Conservation (phyloP, 2,329 filamentous ascomycete species). For the Tolypocladium tundrense region DNA sequence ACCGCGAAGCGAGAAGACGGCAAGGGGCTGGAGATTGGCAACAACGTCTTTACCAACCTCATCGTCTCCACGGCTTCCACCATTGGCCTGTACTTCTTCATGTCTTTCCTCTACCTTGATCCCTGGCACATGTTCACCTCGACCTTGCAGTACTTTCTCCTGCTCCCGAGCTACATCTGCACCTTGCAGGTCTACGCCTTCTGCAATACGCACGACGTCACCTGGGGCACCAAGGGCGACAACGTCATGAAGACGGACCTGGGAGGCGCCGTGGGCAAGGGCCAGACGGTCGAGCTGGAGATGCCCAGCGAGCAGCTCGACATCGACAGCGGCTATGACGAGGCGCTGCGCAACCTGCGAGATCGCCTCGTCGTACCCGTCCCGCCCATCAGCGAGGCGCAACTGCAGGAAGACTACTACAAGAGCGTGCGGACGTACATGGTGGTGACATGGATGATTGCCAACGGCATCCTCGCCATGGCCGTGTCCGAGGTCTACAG, state of each 20-base stretch:
- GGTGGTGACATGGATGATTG: slow-evolving; percentile 88
- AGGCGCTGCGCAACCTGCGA: slow-evolving; percentile 88
- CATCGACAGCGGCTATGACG: slow-evolving; percentile 95
- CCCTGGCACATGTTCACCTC: slow-evolving; percentile 99
- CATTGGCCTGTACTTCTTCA: slow-evolving; percentile 87
- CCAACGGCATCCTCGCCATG: slow-evolving; percentile 91
- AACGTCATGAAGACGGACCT: slow-evolving; percentile 91
- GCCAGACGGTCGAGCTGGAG: slow-evolving; percentile 80
- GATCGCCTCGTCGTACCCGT: slow-evolving; percentile 77
- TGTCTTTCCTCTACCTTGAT: slow-evolving; percentile 93
- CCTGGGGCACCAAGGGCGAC: slow-evolving; percentile 98
- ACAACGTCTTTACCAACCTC: slow-evolving; percentile 90
- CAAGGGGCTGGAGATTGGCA: slow-evolving; percentile 50
- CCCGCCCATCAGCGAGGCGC: slow-evolving; percentile 54
- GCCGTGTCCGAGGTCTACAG: slow-evolving; percentile 79
- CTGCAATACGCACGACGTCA: slow-evolving; percentile 98
- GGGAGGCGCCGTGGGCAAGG: slow-evolving; percentile 70
- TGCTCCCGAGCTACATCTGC: slow-evolving; percentile 90
- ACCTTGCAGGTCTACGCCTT: slow-evolving; percentile 97
- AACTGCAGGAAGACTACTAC: slow-evolving; percentile 98
- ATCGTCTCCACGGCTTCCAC: slow-evolving; percentile 86
- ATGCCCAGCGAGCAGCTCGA: slow-evolving; percentile 98
- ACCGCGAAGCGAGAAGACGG: slow-evolving; percentile 33
- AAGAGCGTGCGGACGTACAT: slow-evolving; percentile 95
- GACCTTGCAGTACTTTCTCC: slow-evolving; percentile 80